These are phyloP conservation scores for Fusarium duplospermum DNA, from an alignment of 2,329 filamentous ascomycete species.

Conservation along the genomic window DNA sequence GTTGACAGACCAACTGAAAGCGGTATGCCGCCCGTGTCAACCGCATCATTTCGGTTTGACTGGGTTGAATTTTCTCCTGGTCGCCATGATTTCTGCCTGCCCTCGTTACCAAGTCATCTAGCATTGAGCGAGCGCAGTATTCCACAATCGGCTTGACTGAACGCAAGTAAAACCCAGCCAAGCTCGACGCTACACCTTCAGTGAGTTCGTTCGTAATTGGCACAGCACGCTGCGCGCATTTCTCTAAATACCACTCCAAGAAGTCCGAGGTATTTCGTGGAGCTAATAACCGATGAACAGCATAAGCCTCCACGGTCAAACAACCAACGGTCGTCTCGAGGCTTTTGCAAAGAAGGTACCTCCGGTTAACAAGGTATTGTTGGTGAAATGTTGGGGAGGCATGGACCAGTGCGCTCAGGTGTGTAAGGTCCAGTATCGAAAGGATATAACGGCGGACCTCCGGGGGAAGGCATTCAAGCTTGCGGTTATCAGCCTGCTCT, in stretches of 20 bases:
- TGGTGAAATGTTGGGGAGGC: conserved; percentile 18
- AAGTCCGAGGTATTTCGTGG: not conserved
- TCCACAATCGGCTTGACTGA: not conserved
- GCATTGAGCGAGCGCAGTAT: not conserved
- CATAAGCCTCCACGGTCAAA: conserved; percentile 6
- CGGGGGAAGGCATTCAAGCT: not conserved
- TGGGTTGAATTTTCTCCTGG: not conserved
- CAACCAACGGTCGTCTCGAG: conserved; percentile 10
- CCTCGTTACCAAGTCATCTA: not conserved
- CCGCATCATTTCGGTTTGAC: conserved; percentile 9
- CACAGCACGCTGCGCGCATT: not conserved
- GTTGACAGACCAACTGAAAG: conserved; percentile 19
- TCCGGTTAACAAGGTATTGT: conserved; percentile 16
- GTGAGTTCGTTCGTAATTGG: not conserved
- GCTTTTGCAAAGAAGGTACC: conserved; percentile 7
- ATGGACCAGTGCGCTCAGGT: conserved; percentile 12
- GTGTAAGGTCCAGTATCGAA: conserved; percentile 1
- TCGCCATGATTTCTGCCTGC: not conserved
- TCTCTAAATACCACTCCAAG: not conserved
- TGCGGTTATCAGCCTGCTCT: not conserved
- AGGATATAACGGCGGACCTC: conserved; percentile 19
- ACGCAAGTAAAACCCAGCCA: not conserved
- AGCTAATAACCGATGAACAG: not conserved
- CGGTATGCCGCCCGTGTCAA: conserved; percentile 22
- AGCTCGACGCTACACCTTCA: not conserved